These are phyloP conservation scores for Ambrosia artemisiifolia DNA, from an alignment of 129 eudicot genomes.

Conservation along the genomic window DNA sequence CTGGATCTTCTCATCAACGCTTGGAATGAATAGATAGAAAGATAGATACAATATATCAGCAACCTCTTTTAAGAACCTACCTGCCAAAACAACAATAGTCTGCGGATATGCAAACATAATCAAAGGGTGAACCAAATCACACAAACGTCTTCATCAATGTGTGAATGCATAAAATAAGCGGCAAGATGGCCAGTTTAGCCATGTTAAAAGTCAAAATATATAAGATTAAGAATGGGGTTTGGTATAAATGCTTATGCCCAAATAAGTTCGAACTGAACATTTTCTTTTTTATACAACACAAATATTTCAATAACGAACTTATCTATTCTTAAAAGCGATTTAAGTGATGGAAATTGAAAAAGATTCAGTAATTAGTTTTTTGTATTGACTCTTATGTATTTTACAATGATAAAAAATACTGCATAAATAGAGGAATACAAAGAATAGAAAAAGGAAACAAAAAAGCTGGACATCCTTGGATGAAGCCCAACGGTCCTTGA, in stretches of 20 bases:
- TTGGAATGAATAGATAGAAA: conserved; percentile 19
- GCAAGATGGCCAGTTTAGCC: no score
- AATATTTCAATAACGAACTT: neutral
- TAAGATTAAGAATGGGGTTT: neutral
- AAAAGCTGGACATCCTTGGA: neutral
- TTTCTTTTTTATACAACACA: neutral
- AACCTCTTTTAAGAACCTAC: conserved; percentile 16
- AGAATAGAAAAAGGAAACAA: neutral
- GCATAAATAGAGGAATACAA: neutral
- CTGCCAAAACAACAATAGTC: conserved; percentile 41
- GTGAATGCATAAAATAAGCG: no score
- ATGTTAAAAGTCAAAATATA: neutral
- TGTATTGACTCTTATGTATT: no score
- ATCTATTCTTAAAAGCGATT: neutral
- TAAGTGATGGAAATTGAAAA: neutral
- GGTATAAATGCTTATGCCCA: no score
- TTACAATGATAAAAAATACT: neutral
- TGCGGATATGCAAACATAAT: conserved; percentile 33
- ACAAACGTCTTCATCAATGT: neutral
- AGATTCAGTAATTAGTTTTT: neutral
- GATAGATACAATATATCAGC: conserved; percentile 30
- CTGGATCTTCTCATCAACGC: conserved; percentile 24
- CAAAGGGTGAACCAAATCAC: neutral
- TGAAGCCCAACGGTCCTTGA: neutral
- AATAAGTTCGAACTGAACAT: neutral